Evolutionary conservation across 2,329 filamentous ascomycete species (phyloP).

Genomic region (Phaeoacremonium minimum): DNA sequence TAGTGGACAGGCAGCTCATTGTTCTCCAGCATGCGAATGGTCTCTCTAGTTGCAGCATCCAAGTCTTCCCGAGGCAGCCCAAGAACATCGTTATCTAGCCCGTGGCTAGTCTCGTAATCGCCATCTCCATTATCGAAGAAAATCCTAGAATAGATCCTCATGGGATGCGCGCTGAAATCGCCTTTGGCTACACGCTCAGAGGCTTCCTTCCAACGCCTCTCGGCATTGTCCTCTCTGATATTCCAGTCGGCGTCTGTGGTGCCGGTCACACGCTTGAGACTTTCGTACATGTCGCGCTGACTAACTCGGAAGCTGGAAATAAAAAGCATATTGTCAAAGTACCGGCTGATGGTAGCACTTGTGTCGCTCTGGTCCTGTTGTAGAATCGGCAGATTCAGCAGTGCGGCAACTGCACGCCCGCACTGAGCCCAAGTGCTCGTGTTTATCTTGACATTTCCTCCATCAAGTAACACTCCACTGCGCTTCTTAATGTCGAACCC

Average conservation of each 20-base stretch:
- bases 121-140: constrained; percentile 44
- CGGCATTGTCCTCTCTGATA: constrained; percentile 40
- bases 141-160: constrained; percentile 46
- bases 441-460: constrained; percentile 52
- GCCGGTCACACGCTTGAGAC: constrained; percentile 53
- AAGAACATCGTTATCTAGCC: constrained; percentile 47
- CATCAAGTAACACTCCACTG: constrained; percentile 38
- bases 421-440: constrained; percentile 55
- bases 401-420: constrained; percentile 23
- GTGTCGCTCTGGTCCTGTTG: constrained; percentile 10
- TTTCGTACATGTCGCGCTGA: constrained; percentile 62
- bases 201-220: constrained; percentile 44
- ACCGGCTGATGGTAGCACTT: constrained; percentile 9
- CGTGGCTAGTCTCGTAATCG: constrained; percentile 32
- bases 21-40: constrained; percentile 1
- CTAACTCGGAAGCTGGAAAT: constrained; percentile 52
- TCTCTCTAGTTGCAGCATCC: constrained; percentile 46
- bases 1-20: neutral
- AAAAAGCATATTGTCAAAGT: constrained; percentile 40
- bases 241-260: constrained; percentile 58
- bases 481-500: constrained; percentile 19
- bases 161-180: constrained; percentile 35
- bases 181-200: constrained; percentile 36
- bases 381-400: constrained; percentile 38
- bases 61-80: constrained; percentile 54